phyloP scores from a whole-genome alignment of 108 stramenopile species.

The Schizochytrium sp. region DNA sequence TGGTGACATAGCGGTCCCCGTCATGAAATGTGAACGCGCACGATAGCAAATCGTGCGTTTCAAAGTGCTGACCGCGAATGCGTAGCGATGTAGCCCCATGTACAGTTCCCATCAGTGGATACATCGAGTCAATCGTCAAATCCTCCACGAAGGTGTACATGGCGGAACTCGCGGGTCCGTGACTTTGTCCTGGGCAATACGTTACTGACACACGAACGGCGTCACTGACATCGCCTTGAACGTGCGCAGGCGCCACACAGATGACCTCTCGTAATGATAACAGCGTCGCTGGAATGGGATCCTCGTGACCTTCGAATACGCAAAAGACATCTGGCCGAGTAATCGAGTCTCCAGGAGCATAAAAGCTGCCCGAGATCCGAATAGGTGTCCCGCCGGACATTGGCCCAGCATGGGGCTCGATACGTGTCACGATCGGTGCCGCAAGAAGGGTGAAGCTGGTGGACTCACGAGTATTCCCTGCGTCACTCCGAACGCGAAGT shows the following conservation, averaged over 20 bases:
- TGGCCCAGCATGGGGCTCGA: background rate
- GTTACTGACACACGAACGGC: background rate
- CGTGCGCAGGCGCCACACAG: background rate
- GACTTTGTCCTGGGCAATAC: background rate
- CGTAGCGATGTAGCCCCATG: slow-evolving; percentile 28
- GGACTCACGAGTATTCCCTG: background rate
- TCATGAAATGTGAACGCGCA: slow-evolving; percentile 27
- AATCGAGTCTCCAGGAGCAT: background rate
- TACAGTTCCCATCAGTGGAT: slow-evolving; percentile 15
- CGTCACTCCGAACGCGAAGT: background rate
- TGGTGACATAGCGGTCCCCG: background rate
- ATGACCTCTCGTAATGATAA: background rate
- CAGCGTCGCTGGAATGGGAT: background rate
- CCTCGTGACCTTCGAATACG: background rate
- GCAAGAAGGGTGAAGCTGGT: background rate
- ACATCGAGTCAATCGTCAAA: background rate
- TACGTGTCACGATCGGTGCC: background rate
- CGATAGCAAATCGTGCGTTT: background rate
- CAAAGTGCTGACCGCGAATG: background rate
- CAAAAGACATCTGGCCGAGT: background rate
- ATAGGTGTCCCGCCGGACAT: background rate
- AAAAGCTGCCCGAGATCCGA: background rate
- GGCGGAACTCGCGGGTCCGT: too few relatives aligned
- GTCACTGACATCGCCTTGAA: background rate
- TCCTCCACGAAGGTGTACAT: too few relatives aligned